Base-by-base conservation (phyloP, 805 yeast genomes). In the Candida manassasensis region DNA sequence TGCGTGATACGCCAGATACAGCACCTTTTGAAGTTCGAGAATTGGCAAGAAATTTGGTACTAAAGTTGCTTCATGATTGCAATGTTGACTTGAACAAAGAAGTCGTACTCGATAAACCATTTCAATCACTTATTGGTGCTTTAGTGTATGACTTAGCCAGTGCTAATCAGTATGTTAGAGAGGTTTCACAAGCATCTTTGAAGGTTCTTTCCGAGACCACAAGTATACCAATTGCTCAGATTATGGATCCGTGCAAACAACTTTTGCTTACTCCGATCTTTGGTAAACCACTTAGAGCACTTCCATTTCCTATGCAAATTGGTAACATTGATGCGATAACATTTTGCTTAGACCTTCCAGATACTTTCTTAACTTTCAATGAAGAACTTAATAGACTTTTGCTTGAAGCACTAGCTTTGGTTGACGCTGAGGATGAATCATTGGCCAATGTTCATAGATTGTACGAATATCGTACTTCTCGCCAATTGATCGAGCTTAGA, bases 301-400 rank as follows among this genome's bases (percentile, higher is more conserved):
- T 93, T 42, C 98, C 99, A 0, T 93, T 94, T 63, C 93, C 96
- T 4, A 93, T 90, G 96, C 98, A 94, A 61, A 93, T 93, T 38
- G 98, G 98, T 24, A 89, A 93, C 55, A 89, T 93, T 42, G 97
- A 93, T 43, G 97, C 97, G 1, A 85, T 93, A n/a, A 81, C 95
- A 0, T 94, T 81, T 57, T 90, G 97, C 52, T 63, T 93, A 39
- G 78, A 82, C 1, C 67, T 90, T 32, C 93, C 86, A 9, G 75
- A 83, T 43, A 73, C 96, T 0, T 88, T 90, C 47, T 63, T 90
- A 44, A 81, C 81, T 7, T 90, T 87, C 54, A 85, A 84, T 46
- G 97, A 93, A 37, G 97, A 94, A 52, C 62, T 93, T 40, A 84
- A 81, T 40, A 67, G 99, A 35, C 65, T 94, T 37, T 62, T 93